A percentile compares a stretch with the other conserved stretches of the same genome.
Conservation (phyloP, 371 early-diverging fungal species). For the Rhizopus stolonifer region DNA sequence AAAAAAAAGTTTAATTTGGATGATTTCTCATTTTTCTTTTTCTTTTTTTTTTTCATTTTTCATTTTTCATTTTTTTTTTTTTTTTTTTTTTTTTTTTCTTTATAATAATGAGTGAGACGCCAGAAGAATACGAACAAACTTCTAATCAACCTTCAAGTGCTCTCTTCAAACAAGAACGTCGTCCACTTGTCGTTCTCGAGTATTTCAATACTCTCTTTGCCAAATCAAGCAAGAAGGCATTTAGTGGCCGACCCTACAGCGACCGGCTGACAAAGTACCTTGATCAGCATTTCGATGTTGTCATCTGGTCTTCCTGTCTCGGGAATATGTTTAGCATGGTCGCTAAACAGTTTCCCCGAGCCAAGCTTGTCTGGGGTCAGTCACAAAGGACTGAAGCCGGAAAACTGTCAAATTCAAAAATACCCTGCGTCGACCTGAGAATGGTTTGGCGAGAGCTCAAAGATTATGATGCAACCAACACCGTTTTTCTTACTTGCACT, state of each 20-base stretch:
- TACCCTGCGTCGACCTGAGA: background rate
- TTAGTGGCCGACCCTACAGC: background rate
- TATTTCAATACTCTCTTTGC: background rate
- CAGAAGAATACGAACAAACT: too few relatives aligned
- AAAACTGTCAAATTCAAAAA: background rate
- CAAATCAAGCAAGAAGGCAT: background rate
- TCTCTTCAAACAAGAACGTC: background rate
- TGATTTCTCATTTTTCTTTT: too few relatives aligned
- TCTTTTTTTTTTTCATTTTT: too few relatives aligned
- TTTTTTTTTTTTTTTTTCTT: too few relatives aligned
- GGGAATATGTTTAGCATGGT: background rate
- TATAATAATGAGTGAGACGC: too few relatives aligned
- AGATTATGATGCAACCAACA: slow-evolving; percentile 53
- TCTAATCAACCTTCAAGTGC: background rate
- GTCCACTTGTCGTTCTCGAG: background rate
- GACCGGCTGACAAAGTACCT: background rate
- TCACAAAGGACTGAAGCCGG: background rate
- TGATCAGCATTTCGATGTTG: background rate
- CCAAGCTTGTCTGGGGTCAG: background rate
- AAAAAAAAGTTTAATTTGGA: too few relatives aligned
- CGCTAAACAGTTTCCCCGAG: background rate
- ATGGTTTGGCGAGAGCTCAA: background rate
- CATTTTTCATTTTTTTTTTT: too few relatives aligned
- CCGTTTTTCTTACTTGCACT: slow-evolving; percentile 65
- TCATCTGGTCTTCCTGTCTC: background rate